Base-by-base conservation (phyloP, 2,329 filamentous ascomycete species). In the Claviceps fusiformis region DNA sequence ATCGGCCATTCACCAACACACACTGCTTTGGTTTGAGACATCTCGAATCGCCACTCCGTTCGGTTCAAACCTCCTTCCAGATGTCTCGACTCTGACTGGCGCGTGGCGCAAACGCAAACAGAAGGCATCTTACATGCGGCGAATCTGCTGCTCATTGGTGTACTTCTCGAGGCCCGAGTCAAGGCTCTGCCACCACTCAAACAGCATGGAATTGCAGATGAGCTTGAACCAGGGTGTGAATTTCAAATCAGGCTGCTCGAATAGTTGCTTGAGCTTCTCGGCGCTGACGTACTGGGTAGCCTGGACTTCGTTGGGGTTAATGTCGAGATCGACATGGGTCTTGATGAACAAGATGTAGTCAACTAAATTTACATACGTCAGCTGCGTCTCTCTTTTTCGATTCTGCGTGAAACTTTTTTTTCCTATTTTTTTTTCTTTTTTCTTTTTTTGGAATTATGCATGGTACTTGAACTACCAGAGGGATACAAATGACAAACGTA, bases 181-280 rank as follows among this genome's bases (percentile, higher is more conserved):
- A 55, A 97, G 80, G 71, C 87, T 83, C 66, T 84, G 77, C 93
- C 93, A 98, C 93, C 93, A 98, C 71, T 96, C 86, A 65, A 95
- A 98, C 46, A 98, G 81, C 88, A 97, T 91, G 51, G 89, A 90
- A 70, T 97, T 80, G 79, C 93, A 98, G 67, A 98, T 97, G 62
- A 98, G 84, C 78, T 95, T 95, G 78, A 98, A 98, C 93, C 93
- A 98, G 1, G 93, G 93, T 0, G 93, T 98, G 71, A 97, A 97
- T 64, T 85, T 87, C 63, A 95, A 77, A 54, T 73, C 77, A 3
- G 86, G 82, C 66, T 96, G 86, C 64, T 84, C 75, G 70, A 98
- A 96, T 78, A 92, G 88, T 62, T 79, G 68, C 77, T 89, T 93
- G 61, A 98, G 77, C 63, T 90, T 84, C 29, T 90, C 85, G 45